Percentiles rank a stretch among this genome's conserved stretches.
These are phyloP conservation scores for Xylariaceae sp. DNA, from an alignment of 2,329 filamentous ascomycete species.

Conservation along the genomic window DNA sequence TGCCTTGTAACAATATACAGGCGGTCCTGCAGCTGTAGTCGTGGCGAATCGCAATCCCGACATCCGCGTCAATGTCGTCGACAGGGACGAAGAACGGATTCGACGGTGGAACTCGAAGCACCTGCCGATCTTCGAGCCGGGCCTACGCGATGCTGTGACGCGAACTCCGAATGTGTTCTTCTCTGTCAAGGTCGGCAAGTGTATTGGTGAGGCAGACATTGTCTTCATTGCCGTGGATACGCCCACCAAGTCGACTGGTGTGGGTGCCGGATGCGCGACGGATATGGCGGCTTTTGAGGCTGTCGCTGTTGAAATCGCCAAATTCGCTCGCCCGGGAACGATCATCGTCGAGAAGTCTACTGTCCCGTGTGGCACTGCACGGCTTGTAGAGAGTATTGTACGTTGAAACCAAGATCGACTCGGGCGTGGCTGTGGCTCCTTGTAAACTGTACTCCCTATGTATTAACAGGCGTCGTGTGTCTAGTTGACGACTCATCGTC, in stretches of 20 bases:
- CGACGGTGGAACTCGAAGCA: conserved; percentile 67
- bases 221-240: conserved; percentile 76
- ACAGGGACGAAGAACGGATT: conserved; percentile 61
- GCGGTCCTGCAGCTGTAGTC: conserved; percentile 69
- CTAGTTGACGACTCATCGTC: conserved; percentile 54
- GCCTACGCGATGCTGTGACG: conserved; percentile 62
- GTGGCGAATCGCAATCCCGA: conserved; percentile 68
- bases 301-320: conserved; percentile 61
- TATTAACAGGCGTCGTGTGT: not conserved
- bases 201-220: conserved; percentile 63
- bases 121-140: conserved; percentile 72
- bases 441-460: not conserved
- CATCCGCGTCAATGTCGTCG: conserved; percentile 69
- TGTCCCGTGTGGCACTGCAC: conserved; percentile 67
- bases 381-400: conserved; percentile 9
- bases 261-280: conserved; percentile 64
- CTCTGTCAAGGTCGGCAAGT: conserved; percentile 58
- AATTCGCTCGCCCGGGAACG: conserved; percentile 58
- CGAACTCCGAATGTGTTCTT: conserved; percentile 68
- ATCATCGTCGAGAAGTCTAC: conserved; percentile 81
- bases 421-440: not conserved
- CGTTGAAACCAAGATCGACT: not conserved
- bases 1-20: conserved; percentile 28
- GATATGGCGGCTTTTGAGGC: conserved; percentile 69
- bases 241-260: conserved; percentile 66